A percentile compares a stretch with the other conserved stretches of the same genome.
Evolutionary conservation across 2,329 filamentous ascomycete species (phyloP).

Genomic region (Lecanicillium sp.): DNA sequence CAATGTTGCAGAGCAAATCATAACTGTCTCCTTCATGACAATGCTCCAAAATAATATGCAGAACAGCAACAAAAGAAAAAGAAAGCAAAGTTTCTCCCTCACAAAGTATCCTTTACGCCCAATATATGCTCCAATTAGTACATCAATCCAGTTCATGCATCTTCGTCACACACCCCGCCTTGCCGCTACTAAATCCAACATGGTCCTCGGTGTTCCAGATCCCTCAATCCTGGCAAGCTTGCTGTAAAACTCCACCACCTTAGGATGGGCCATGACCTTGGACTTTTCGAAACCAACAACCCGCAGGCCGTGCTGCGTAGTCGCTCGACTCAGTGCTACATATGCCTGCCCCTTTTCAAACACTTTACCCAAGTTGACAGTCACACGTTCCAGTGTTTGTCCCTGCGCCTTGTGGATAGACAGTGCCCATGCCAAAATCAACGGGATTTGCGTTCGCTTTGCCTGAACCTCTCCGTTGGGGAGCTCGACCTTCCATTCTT

Average conservation of each 20-base stretch:
- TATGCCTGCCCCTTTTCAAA: slow-evolving; percentile 99
- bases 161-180: slow-evolving; percentile 18
- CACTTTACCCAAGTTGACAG: slow-evolving; percentile 83
- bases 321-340: slow-evolving; percentile 89
- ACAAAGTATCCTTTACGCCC: too few relatives aligned
- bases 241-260: slow-evolving; percentile 77
- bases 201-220: slow-evolving; percentile 23
- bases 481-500: slow-evolving; percentile 95
- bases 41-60: too few relatives aligned
- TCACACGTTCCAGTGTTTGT: slow-evolving; percentile 86
- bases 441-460: slow-evolving; percentile 69
- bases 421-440: slow-evolving; percentile 93
- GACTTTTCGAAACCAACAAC: slow-evolving; percentile 80
- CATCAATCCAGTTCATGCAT: slow-evolving; percentile 1
- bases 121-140: too few relatives aligned
- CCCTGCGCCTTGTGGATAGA: slow-evolving; percentile 98
- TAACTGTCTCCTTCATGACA: too few relatives aligned
- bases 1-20: too few relatives aligned
- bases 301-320: slow-evolving; percentile 76
- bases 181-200: slow-evolving; percentile 31
- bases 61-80: too few relatives aligned
- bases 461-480: slow-evolving; percentile 92
- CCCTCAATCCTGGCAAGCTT: slow-evolving; percentile 69
- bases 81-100: too few relatives aligned
- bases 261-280: slow-evolving; percentile 91